A percentile compares a stretch with the other conserved stretches of the same genome.
phyloP scores from a whole-genome alignment of 805 yeast species.

The Torulaspora delbrueckii region DNA sequence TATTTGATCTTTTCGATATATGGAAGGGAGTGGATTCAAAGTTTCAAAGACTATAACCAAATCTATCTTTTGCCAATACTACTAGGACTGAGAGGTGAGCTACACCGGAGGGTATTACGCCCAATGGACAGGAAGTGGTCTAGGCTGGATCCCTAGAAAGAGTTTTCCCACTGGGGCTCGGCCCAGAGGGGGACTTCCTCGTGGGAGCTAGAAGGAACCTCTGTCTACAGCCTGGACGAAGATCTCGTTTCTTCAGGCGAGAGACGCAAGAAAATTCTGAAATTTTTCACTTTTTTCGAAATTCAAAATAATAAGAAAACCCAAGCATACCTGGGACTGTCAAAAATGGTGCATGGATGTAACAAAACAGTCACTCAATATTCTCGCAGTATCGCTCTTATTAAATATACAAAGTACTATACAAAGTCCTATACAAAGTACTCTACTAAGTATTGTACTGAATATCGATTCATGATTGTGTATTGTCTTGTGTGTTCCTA shows the following conservation, averaged over 20 bases:
- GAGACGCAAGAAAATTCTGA: not conserved
- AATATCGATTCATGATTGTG: not conserved
- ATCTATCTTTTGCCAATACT: too few species aligned
- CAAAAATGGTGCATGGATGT: not conserved
- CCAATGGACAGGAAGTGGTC: too few species aligned
- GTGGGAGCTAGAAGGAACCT: not conserved
- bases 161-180: too few species aligned
- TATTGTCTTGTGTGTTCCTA: slow-evolving; percentile 3
- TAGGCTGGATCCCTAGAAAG: too few species aligned
- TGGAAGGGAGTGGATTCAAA: not conserved
- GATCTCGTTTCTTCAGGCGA: too few species aligned
- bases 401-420: too few species aligned
- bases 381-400: too few species aligned
- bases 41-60: not conserved
- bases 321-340: not conserved
- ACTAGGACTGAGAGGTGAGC: too few species aligned
- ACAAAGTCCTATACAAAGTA: too few species aligned
- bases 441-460: too few species aligned
- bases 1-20: not conserved
- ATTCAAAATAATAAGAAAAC: not conserved
- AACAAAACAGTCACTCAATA: not conserved
- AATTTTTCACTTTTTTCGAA: not conserved
- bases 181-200: not conserved
- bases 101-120: too few species aligned
- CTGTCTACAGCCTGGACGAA: not conserved